phyloP scores from a whole-genome alignment of 257 asterid genomes.

The Solanum bukasovii region DNA sequence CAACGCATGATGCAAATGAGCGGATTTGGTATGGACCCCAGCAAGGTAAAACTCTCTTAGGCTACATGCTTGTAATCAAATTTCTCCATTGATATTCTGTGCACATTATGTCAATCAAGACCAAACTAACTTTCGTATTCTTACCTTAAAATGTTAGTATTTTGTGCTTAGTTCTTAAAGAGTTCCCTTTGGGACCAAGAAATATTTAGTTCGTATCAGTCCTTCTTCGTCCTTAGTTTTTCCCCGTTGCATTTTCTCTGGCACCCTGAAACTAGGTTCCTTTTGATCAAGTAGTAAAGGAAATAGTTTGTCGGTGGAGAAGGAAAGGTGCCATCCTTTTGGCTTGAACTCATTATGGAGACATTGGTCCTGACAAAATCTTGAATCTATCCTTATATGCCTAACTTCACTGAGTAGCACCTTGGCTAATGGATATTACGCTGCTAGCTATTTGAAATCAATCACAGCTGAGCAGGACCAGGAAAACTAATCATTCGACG shows the following conservation, averaged over 20 bases:
- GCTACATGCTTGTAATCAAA: not conserved
- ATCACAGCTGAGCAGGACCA: not conserved
- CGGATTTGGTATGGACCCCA: constrained; percentile 85
- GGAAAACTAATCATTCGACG: not conserved
- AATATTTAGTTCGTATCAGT: not conserved
- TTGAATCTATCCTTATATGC: not conserved
- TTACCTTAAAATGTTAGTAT: not conserved
- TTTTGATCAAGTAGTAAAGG: not conserved
- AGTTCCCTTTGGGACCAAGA: not conserved
- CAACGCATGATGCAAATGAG: constrained; percentile 98
- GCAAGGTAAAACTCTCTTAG: constrained; percentile 39
- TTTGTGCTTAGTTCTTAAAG: not conserved
- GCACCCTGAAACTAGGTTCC: not conserved
- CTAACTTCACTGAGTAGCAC: not conserved
- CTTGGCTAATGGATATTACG: not conserved
- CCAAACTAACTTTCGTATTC: not conserved
- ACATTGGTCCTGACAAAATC: not conserved
- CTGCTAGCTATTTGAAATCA: not conserved
- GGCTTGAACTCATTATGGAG: not conserved
- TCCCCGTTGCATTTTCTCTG: not conserved
- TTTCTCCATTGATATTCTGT: not conserved
- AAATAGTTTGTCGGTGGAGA: not conserved
- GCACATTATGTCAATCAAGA: not conserved
- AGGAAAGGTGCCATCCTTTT: not conserved
- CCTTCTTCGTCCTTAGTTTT: not conserved